Percentiles rank a stretch among this genome's conserved stretches.
These are phyloP conservation scores for Firmiana major DNA, from an alignment of 345 rosid genomes.

Conservation along the genomic window DNA sequence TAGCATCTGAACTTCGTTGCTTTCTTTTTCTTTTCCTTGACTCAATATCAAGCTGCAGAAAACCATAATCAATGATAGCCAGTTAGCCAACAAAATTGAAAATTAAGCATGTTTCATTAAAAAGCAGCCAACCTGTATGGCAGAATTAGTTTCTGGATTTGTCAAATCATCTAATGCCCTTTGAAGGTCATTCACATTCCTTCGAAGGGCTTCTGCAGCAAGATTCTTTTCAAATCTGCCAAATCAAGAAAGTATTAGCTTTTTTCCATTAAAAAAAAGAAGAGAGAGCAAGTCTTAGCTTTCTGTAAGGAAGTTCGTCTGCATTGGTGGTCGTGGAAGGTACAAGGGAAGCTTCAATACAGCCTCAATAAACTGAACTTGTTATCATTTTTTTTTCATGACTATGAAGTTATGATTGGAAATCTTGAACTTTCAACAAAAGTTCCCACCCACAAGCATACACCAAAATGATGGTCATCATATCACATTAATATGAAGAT, in stretches of 20 bases:
- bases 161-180: slow-evolving; percentile 89
- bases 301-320: neutral
- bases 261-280: neutral
- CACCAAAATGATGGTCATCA: neutral
- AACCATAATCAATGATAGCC: slow-evolving; percentile 7
- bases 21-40: slow-evolving; percentile 69
- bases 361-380: neutral
- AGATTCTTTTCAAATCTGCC: slow-evolving; percentile 81
- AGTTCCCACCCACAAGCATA: neutral
- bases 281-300: neutral
- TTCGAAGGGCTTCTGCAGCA: slow-evolving; percentile 86
- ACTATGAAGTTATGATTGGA: neutral
- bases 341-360: neutral
- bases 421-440: neutral
- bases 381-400: neutral
- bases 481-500: neutral
- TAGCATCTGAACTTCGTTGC: slow-evolving; percentile 25
- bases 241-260: neutral
- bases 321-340: neutral
- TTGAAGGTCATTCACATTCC: slow-evolving; percentile 77
- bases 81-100: neutral
- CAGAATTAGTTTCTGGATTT: slow-evolving; percentile 58
- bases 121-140: slow-evolving; percentile 49
- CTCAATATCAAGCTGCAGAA: slow-evolving; percentile 54
- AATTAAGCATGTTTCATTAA: neutral